Conservation (phyloP, 768 basidiomycete species). For the Atractiella rhizophila region DNA sequence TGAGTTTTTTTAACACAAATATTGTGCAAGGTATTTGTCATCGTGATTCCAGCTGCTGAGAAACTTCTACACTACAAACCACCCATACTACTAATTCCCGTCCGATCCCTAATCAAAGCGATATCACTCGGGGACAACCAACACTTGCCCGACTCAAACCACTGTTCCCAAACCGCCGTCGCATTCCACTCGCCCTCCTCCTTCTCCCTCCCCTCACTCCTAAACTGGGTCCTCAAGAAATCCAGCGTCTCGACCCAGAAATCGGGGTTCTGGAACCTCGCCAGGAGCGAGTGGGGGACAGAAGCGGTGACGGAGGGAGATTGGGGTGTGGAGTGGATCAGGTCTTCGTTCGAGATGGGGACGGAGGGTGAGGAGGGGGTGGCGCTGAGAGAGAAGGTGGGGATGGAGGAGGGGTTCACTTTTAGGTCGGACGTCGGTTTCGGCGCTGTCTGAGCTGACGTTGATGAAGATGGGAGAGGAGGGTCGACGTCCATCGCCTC, state of each 20-base stretch:
- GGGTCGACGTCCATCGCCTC: not conserved
- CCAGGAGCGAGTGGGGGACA: conserved; percentile 28
- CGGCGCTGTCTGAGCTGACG: conserved; percentile 4
- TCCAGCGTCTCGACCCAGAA: conserved; percentile 51
- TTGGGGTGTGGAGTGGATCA: conserved; percentile 8
- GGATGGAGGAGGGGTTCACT: not conserved
- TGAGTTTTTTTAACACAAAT: no score
- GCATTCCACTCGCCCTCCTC: conserved; percentile 39
- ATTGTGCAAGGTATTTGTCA: no score
- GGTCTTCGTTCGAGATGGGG: not conserved
- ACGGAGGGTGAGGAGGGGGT: not conserved
- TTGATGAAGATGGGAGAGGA: conserved; percentile 1
- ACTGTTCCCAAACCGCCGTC: conserved; percentile 60
- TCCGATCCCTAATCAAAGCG: conserved; percentile 67
- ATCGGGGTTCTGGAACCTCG: conserved; percentile 42
- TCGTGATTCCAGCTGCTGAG: no score
- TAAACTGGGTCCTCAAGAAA: conserved; percentile 34
- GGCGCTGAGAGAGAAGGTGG: not conserved
- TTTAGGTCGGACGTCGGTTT: conserved; percentile 4
- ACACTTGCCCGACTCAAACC: conserved; percentile 55
- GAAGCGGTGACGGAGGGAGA: conserved; percentile 14
- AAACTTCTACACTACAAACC: conserved; percentile 22
- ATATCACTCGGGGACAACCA: conserved; percentile 60
- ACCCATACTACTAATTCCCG: conserved; percentile 70
- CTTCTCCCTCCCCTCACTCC: conserved; percentile 21